Evolutionary conservation across 768 basidiomycete genomes (phyloP), one percentile per base, ranked within the genome.

Genomic region (Scleroderma bovista): DNA sequence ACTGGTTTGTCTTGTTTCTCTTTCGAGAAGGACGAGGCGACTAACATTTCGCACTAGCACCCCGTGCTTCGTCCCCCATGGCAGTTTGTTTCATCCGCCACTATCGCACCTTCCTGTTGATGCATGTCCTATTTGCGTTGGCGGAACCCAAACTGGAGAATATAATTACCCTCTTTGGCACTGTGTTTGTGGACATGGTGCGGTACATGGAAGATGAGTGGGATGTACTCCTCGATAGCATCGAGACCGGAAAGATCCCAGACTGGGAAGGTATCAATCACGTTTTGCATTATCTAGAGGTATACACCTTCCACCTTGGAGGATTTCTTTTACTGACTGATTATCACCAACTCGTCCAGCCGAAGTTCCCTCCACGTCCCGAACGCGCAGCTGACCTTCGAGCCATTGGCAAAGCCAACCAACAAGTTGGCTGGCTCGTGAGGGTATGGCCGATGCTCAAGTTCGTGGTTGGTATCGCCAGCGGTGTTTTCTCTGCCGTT

Each of bases 31-130:
- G 4, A 19, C 3, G 11, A 9, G 26, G 26, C 9, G 26, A 29
- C 26, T 29, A 4, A 9, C 9, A 9, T 29, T 29, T 4, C 5
- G 9, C 9, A 5, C 9, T 29, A 29, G 26, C 26, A 29, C 26
- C 26, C 26, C 26, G 26, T 9, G 26, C 26, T 9, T 29, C 26
- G 26, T 60, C 55, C 22, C 58, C 56, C 1, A 1, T 57, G 6
- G 61, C 61, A 2, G 45, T 55, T 31, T 45, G 53, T 45, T 43
- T 49, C 32, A 49, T 49, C 26, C 19, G 31, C 20, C 44, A 44
- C n/a, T 52, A 52, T 44, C 36, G 31, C 12, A n/a, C 54, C 11
- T 52, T 52, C 37, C 36, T 52, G 23, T 4, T 49, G n/a, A 45
- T 52, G 8, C 46, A 55, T 22, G 44, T 46, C 13, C 38, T 55